Evolutionary conservation across 2,329 filamentous ascomycete genomes (phyloP).

Genomic region (Nemania sp.): DNA sequence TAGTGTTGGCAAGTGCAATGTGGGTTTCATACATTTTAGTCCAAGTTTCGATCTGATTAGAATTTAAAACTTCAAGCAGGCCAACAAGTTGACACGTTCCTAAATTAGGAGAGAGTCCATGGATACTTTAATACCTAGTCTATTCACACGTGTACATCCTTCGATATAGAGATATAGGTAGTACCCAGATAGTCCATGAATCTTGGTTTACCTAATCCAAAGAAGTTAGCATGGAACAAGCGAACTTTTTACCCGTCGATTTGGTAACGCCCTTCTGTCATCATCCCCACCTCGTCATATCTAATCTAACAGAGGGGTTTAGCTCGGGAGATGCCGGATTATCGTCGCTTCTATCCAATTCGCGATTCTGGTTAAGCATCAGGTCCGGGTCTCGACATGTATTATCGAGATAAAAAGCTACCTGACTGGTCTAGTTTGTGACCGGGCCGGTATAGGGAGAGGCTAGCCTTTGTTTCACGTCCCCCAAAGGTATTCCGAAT

Average conservation of each 20-base stretch:
- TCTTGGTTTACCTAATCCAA: too few relatives aligned
- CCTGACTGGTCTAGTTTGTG: conserved; percentile 5
- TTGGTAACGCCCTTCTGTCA: neutral
- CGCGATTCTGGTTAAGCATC: neutral
- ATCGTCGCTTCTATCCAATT: neutral
- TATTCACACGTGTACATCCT: too few relatives aligned
- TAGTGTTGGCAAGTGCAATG: too few relatives aligned
- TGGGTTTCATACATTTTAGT: too few relatives aligned
- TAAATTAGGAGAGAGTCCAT: too few relatives aligned
- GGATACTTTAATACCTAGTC: too few relatives aligned
- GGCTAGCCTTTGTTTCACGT: neutral
- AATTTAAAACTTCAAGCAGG: too few relatives aligned
- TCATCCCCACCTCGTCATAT: neutral
- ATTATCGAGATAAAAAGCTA: neutral
- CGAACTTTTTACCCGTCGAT: neutral
- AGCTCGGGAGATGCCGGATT: conserved; percentile 20
- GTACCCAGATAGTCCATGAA: too few relatives aligned
- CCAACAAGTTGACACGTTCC: too few relatives aligned
- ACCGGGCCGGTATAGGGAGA: conserved; percentile 26
- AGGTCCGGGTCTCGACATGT: neutral
- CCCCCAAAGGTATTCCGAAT: neutral
- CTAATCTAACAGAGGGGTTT: neutral
- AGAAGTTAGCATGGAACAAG: neutral
- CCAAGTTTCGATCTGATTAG: too few relatives aligned
- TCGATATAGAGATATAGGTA: too few relatives aligned